Base-by-base conservation (phyloP, 768 basidiomycete genomes). In the Sporobolomyces phaffii region DNA sequence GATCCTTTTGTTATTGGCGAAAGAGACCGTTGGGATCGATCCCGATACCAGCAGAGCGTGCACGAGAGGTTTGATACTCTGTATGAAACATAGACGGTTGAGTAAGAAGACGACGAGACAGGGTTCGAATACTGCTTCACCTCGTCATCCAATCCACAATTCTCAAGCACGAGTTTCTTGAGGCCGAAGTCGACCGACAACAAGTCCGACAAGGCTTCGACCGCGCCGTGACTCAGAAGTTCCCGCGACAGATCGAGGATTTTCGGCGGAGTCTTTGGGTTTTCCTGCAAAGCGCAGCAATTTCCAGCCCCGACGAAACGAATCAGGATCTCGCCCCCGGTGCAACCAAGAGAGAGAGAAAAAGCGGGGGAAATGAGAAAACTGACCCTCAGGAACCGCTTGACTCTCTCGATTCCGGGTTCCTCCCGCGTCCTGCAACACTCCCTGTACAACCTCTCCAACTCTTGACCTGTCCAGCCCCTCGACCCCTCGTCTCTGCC, bases 111-210 rank as follows among this genome's bases (percentile, higher is more conserved):
- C n/a, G n/a, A n/a, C n/a, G n/a, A n/a, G n/a, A n/a, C n/a, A n/a
- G n/a, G n/a, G n/a, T n/a, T n/a, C n/a, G n/a, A n/a, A n/a, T n/a
- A n/a, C n/a, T n/a, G n/a, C n/a, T 84, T 62, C 74, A 91, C 91
- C 64, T 83, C 81, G 57, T 91, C 88, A 70, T 92, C 90, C 26
- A 98, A 77, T 72, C 92, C 86, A 73, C 92, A 97, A 76, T 89
- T 88, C 45, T 89, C 85, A 60, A 96, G 83, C 0, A 88, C 86
- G 26, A 94, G 80, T 73, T 91, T 93, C 31, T 87, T 81, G 24
- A 96, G 79, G 0, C 92, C 93, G 89, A 92, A 97, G 77, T 97
- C 91, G 63, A 96, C 87, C 11, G 85, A 84, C 69, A 98, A 85
- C 18, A 96, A 85, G 77, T 98, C 94, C 0, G 94, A 87, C 22